phyloP scores from a whole-genome alignment of 768 basidiomycete genomes.

The Suillus tomentosus region DNA sequence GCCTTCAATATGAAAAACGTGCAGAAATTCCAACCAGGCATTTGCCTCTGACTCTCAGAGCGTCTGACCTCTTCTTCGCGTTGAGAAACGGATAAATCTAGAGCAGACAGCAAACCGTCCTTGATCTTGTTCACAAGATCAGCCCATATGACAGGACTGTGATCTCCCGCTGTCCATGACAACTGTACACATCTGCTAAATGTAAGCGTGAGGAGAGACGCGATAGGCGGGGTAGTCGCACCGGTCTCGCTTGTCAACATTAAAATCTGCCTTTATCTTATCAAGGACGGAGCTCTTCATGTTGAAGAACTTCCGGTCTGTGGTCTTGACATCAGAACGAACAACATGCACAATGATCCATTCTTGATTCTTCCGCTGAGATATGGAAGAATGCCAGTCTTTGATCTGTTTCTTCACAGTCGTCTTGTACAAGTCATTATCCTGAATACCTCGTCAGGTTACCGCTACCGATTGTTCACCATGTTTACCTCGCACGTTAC shows the following conservation, averaged over 20 bases:
- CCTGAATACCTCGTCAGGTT: constrained; percentile 38
- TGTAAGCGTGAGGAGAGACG: constrained; percentile 10
- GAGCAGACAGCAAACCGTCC: constrained; percentile 82
- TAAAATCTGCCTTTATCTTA: constrained; percentile 92
- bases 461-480: constrained; percentile 18
- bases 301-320: constrained; percentile 73
- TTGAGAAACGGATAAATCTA: constrained; percentile 74
- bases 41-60: constrained; percentile 84
- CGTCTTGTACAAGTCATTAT: constrained; percentile 73
- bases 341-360: constrained; percentile 92
- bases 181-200: constrained; percentile 77
- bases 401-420: constrained; percentile 84
- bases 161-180: constrained; percentile 68
- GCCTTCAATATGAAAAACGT: constrained; percentile 97
- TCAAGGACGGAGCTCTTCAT: constrained; percentile 85
- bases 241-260: constrained; percentile 86
- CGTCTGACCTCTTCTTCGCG: constrained; percentile 90
- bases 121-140: constrained; percentile 89
- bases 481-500: constrained; percentile 80
- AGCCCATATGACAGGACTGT: constrained; percentile 82
- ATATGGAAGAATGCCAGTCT: constrained; percentile 80
- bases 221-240: constrained; percentile 27
- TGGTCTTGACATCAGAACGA: constrained; percentile 63
- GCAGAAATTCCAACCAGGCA: constrained; percentile 99
- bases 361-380: constrained; percentile 80